Conservation (phyloP, 805 yeast species). For the Yamadazyma olivae region DNA sequence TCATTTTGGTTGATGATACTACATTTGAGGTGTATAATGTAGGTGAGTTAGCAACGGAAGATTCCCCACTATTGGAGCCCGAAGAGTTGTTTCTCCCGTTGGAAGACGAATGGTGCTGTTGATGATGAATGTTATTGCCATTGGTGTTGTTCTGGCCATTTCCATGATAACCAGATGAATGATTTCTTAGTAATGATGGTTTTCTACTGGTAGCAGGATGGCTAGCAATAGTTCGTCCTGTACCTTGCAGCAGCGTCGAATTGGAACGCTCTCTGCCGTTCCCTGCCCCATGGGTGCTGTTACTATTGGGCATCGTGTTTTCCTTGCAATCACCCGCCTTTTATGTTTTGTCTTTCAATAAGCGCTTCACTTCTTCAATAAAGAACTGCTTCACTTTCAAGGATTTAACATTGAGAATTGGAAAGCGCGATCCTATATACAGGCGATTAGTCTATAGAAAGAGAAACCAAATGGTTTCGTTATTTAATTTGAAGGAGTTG, state of each 20-base stretch:
- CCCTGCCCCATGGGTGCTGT: not conserved
- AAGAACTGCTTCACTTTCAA: no score
- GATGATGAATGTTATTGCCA: not conserved
- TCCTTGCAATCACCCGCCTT: no score
- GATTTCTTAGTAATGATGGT: constrained; percentile 14
- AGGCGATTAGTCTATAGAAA: no score
- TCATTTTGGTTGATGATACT: not conserved
- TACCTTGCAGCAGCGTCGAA: no score
- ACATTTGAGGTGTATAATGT: constrained; percentile 2
- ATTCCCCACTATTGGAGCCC: constrained; percentile 9
- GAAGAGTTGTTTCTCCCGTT: constrained; percentile 4
- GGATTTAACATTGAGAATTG: no score
- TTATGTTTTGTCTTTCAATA: no score
- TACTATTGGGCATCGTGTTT: constrained; percentile 7
- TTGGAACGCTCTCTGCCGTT: constrained; percentile 7
- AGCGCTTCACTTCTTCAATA: no score
- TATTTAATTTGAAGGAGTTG: no score
- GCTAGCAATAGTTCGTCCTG: constrained; percentile 7
- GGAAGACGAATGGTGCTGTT: not conserved
- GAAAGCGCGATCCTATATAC: no score
- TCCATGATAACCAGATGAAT: constrained; percentile 10
- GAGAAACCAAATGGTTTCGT: no score
- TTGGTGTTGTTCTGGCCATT: not conserved
- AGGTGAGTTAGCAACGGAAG: constrained; percentile 9
- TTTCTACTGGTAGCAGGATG: constrained; percentile 12